Evolutionary conservation across 106 monocot species (phyloP).

Genomic region (Triglochin maritima): DNA sequence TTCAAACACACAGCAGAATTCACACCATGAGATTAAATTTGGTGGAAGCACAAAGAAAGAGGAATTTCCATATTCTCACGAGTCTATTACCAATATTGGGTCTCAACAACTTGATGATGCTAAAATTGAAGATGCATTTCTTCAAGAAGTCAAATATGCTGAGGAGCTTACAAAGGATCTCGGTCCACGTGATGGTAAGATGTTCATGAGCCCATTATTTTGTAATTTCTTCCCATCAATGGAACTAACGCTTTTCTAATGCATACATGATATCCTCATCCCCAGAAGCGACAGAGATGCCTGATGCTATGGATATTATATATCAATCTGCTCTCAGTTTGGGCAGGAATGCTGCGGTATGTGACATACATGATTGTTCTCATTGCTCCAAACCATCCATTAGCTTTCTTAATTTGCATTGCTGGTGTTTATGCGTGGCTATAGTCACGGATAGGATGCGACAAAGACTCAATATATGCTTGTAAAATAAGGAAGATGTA

Average conservation of each 20-base stretch:
- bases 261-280: neutral
- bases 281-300: constrained; percentile 82
- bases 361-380: constrained; percentile 12
- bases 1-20: constrained; percentile 41
- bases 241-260: neutral
- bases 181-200: constrained; percentile 57
- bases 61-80: constrained; percentile 13
- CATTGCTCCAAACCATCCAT: neutral
- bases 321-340: constrained; percentile 65
- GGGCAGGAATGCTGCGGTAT: constrained; percentile 73
- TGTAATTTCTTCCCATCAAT: neutral
- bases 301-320: constrained; percentile 93
- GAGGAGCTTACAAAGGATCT: constrained; percentile 61
- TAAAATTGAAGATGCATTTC: constrained; percentile 70
- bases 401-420: neutral
- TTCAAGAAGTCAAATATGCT: constrained; percentile 58
- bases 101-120: constrained; percentile 31
- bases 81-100: constrained; percentile 12
- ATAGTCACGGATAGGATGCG: neutral
- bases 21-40: constrained; percentile 28
- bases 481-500: no score
- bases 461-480: neutral
- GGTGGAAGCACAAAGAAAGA: constrained; percentile 7
- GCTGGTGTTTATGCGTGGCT: neutral
- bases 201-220: neutral